These are phyloP conservation scores for Tetrahymena borealis DNA, from an alignment of 73 alveolate species.

Conservation along the genomic window DNA sequence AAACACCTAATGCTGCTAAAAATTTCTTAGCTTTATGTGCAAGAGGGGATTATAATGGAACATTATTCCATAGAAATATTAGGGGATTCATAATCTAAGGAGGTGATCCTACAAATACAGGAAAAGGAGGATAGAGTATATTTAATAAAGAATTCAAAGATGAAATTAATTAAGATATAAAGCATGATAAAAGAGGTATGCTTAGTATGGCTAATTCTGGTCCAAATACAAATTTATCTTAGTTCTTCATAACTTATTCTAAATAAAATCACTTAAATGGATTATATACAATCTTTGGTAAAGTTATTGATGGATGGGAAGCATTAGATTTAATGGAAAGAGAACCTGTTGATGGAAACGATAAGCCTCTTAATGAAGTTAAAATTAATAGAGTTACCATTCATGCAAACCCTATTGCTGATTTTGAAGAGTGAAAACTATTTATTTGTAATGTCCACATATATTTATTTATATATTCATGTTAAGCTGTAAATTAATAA, in stretches of 20 bases:
- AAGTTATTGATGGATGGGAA: conserved; percentile 61
- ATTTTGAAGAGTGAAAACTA: conserved; percentile 37
- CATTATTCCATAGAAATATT: conserved; percentile 59
- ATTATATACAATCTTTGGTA: conserved; percentile 53
- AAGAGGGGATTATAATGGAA: conserved; percentile 41
- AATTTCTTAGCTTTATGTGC: conserved; percentile 57
- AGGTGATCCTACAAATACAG: conserved; percentile 70
- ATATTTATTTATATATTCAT: background rate
- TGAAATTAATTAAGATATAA: conserved; percentile 42
- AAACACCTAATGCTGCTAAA: conserved; percentile 46
- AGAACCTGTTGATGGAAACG: conserved; percentile 60
- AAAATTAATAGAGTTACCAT: conserved; percentile 36
- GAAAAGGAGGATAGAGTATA: conserved; percentile 66
- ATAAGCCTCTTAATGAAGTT: conserved; percentile 51
- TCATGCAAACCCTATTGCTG: conserved; percentile 71
- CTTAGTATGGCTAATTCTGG: conserved; percentile 64
- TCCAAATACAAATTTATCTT: conserved; percentile 43
- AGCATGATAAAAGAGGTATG: conserved; percentile 67
- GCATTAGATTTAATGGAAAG: conserved; percentile 52
- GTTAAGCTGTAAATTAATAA: too few species aligned
- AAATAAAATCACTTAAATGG: conserved; percentile 56
- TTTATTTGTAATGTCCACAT: background rate
- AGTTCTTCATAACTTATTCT: conserved; percentile 64
- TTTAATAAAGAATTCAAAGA: conserved; percentile 50
- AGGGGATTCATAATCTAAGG: conserved; percentile 60